Percentiles rank a stretch among this genome's conserved stretches.
phyloP scores from a whole-genome alignment of 192 early-diverging fungal genomes.

The Ramicandelaber brevisporus region DNA sequence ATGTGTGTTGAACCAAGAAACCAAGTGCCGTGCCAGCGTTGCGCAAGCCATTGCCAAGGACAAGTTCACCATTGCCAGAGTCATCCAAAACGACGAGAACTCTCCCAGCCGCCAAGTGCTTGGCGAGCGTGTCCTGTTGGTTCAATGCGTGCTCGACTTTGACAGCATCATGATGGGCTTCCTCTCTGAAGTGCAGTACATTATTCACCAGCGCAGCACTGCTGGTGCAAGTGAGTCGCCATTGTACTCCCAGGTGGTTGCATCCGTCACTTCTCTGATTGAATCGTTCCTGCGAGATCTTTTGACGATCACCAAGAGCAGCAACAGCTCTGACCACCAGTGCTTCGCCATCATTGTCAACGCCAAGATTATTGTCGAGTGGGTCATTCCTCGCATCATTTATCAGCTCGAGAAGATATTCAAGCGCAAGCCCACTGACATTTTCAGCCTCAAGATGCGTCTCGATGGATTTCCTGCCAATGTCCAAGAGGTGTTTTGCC shows the following conservation, averaged over 20 bases:
- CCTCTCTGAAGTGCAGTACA: conserved; percentile 17
- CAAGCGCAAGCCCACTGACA: conserved; percentile 17
- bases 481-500: conserved; percentile 22
- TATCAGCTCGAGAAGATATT: conserved; percentile 15
- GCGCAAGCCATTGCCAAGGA: conserved; percentile 41
- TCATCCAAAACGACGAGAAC: conserved; percentile 9
- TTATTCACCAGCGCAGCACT: too few relatives aligned
- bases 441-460: conserved; percentile 19
- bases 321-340: conserved; percentile 5
- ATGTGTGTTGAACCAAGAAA: conserved; percentile 42
- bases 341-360: conserved; percentile 17
- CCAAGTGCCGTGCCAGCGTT: conserved; percentile 28
- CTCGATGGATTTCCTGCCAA: conserved; percentile 17
- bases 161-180: conserved; percentile 16
- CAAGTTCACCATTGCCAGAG: conserved; percentile 26
- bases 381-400: conserved; percentile 16
- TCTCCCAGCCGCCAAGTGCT: conserved; percentile 6
- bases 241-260: conserved; percentile 20
- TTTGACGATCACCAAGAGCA: conserved; percentile 10
- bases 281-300: conserved; percentile 21
- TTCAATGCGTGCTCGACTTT: conserved; percentile 13
- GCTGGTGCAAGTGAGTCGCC: too few relatives aligned
- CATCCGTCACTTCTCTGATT: conserved; percentile 15
- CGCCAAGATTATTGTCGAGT: conserved; percentile 15
- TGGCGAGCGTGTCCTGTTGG: conserved; percentile 13